These are phyloP conservation scores for Mucor plumbeus DNA, from an alignment of 371 early-diverging fungal genomes.

Conservation along the genomic window DNA sequence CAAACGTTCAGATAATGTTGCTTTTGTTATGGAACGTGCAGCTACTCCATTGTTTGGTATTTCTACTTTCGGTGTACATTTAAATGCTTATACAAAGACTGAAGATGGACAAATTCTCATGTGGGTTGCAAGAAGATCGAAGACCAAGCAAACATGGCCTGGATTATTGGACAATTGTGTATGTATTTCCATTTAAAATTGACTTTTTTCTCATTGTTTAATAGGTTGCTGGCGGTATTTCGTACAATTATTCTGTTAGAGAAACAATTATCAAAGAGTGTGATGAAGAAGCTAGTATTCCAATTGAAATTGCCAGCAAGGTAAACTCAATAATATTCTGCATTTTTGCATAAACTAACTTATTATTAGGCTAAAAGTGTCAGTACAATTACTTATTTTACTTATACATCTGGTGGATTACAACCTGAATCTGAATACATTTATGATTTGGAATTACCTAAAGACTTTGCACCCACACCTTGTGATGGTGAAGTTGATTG, in stretches of 20 bases:
- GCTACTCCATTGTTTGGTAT: constrained; percentile 82
- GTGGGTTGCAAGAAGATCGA: constrained; percentile 87
- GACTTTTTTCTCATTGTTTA: background rate
- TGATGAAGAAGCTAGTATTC: constrained; percentile 88
- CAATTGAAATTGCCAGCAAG: constrained; percentile 54
- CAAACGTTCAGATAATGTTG: constrained; percentile 44
- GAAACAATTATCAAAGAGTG: constrained; percentile 87
- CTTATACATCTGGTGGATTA: constrained; percentile 56
- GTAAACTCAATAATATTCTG: constrained; percentile 14
- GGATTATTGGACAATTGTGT: constrained; percentile 87
- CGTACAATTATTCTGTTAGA: constrained; percentile 61
- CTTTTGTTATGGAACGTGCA: constrained; percentile 82
- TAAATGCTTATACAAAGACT: constrained; percentile 72
- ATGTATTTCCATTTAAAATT: constrained; percentile 11
- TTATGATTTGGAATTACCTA: constrained; percentile 81
- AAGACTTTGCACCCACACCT: constrained; percentile 69
- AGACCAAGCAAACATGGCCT: constrained; percentile 87
- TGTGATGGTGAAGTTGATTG: constrained; percentile 91
- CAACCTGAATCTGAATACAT: constrained; percentile 80
- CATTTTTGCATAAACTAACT: background rate
- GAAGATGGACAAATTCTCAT: constrained; percentile 60
- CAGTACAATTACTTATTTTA: constrained; percentile 77
- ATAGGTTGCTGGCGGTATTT: constrained; percentile 85
- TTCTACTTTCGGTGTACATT: constrained; percentile 79
- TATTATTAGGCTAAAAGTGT: constrained; percentile 51